A percentile compares a stretch with the other conserved stretches of the same genome.
phyloP scores from a whole-genome alignment of 2,329 filamentous ascomycete species.

The Trichoderma endophyticum region DNA sequence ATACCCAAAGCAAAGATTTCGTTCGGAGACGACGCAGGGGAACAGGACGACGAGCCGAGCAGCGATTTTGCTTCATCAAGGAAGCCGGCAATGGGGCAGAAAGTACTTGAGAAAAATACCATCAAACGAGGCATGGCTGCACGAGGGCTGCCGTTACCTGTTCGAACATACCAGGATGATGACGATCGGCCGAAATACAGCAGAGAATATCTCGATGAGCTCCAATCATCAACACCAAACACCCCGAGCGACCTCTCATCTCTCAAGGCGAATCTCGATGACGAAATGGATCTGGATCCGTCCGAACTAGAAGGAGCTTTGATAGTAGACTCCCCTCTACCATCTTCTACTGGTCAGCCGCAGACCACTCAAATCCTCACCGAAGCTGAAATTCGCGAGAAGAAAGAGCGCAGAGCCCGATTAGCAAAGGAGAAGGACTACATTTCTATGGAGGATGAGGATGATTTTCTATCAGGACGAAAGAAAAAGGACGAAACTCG shows the following conservation, averaged over 20 bases:
- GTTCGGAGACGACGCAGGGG: slow-evolving; percentile 61
- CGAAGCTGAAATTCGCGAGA: slow-evolving; percentile 81
- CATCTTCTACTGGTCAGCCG: slow-evolving; percentile 29
- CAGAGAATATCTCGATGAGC: slow-evolving; percentile 79
- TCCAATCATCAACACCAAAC: slow-evolving; percentile 81
- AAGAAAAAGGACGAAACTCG: slow-evolving; percentile 69
- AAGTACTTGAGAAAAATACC: slow-evolving; percentile 65
- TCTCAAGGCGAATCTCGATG: slow-evolving; percentile 43
- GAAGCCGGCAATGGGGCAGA: slow-evolving; percentile 62
- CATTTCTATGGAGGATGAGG: slow-evolving; percentile 61
- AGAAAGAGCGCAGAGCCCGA: slow-evolving; percentile 83
- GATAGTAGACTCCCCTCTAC: slow-evolving; percentile 54
- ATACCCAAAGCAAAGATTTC: slow-evolving; percentile 59
- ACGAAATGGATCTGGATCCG: slow-evolving; percentile 54
- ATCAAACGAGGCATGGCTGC: slow-evolving; percentile 50
- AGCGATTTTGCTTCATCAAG: slow-evolving; percentile 58
- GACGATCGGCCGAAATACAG: slow-evolving; percentile 76
- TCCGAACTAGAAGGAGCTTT: slow-evolving; percentile 62
- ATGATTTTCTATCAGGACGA: slow-evolving; percentile 35
- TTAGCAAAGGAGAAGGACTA: slow-evolving; percentile 68
- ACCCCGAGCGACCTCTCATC: slow-evolving; percentile 65
- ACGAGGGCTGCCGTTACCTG: slow-evolving; percentile 53
- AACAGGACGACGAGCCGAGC: slow-evolving; percentile 50
- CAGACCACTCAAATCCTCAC: slow-evolving; percentile 62
- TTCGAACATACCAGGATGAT: slow-evolving; percentile 49